Evolutionary conservation across 306 rosid genomes (phyloP).

Genomic region (Glycine latifolia): DNA sequence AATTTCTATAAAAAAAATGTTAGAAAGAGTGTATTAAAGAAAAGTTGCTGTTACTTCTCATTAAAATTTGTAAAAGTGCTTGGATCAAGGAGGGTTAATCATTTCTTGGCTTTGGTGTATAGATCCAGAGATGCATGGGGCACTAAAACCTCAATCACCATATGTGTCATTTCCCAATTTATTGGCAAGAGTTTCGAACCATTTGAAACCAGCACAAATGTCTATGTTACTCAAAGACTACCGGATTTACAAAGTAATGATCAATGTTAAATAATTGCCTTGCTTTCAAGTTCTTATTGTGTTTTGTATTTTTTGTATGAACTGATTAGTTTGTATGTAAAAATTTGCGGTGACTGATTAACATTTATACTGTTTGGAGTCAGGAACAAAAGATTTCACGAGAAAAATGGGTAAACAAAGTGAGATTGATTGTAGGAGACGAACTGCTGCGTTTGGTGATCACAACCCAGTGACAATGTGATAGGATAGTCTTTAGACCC

Average conservation of each 20-base stretch:
- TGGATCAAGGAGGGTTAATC: neutral
- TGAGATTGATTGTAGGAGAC: slow-evolving; percentile 51
- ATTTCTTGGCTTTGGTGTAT: slow-evolving; percentile 34
- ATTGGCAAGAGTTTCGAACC: slow-evolving; percentile 48
- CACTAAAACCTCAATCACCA: slow-evolving; percentile 24
- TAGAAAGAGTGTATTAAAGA: too few relatives aligned
- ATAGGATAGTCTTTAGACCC: too few relatives aligned
- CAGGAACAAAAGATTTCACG: slow-evolving; percentile 54
- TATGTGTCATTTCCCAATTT: slow-evolving; percentile 53
- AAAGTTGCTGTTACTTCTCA: too few relatives aligned
- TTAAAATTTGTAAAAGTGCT: neutral
- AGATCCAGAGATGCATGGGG: slow-evolving; percentile 41
- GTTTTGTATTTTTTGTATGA: neutral
- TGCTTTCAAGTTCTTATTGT: slow-evolving; percentile 18
- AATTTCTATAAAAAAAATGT: too few relatives aligned
- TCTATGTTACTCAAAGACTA: slow-evolving; percentile 42
- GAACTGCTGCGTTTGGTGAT: slow-evolving; percentile 31
- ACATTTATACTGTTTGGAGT: slow-evolving; percentile 16
- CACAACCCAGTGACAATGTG: neutral
- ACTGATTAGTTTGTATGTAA: neutral
- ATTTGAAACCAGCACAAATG: slow-evolving; percentile 52
- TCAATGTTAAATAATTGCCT: neutral
- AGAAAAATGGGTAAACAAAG: slow-evolving; percentile 38
- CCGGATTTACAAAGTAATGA: slow-evolving; percentile 53
- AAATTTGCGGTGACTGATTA: slow-evolving; percentile 9